phyloP scores from a whole-genome alignment of 2,329 filamentous ascomycete species.

The Fusarium liriodendri region DNA sequence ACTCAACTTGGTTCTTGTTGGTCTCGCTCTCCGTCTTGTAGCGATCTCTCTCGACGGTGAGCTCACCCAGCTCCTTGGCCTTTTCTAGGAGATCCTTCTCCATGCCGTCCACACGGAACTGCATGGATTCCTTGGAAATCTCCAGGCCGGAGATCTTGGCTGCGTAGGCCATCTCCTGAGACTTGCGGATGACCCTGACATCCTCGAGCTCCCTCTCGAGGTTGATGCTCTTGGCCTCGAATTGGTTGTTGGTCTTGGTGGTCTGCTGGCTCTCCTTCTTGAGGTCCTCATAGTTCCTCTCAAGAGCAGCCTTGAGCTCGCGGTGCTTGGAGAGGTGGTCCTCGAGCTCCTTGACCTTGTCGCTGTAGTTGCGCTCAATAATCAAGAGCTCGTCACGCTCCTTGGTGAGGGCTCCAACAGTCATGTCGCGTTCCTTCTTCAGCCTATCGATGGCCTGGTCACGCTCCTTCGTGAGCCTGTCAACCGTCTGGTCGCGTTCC shows the following conservation, averaged over 20 bases:
- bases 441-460: constrained; percentile 34
- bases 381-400: constrained; percentile 40
- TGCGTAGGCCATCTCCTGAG: constrained; percentile 40
- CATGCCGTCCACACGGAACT: constrained; percentile 39
- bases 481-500: constrained; percentile 37
- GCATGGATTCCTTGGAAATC: constrained; percentile 43
- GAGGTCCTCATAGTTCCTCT: constrained; percentile 43
- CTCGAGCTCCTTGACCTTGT: constrained; percentile 44
- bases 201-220: constrained; percentile 42
- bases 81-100: constrained; percentile 40
- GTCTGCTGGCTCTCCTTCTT: constrained; percentile 36
- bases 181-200: constrained; percentile 39
- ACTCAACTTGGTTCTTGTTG: constrained; percentile 34
- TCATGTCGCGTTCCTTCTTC: constrained; percentile 35
- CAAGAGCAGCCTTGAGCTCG: constrained; percentile 41
- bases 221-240: constrained; percentile 42
- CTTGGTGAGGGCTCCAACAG: constrained; percentile 34
- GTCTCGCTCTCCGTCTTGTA: constrained; percentile 33
- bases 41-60: constrained; percentile 40
- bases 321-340: constrained; percentile 39
- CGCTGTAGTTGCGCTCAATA: constrained; percentile 33
- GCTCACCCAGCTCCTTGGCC: constrained; percentile 37
- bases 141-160: constrained; percentile 42
- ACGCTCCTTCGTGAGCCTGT: constrained; percentile 34
- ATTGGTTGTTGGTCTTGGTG: constrained; percentile 22